phyloP scores from a whole-genome alignment of 176 grass and related monocot species.

The Avena insularis region DNA sequence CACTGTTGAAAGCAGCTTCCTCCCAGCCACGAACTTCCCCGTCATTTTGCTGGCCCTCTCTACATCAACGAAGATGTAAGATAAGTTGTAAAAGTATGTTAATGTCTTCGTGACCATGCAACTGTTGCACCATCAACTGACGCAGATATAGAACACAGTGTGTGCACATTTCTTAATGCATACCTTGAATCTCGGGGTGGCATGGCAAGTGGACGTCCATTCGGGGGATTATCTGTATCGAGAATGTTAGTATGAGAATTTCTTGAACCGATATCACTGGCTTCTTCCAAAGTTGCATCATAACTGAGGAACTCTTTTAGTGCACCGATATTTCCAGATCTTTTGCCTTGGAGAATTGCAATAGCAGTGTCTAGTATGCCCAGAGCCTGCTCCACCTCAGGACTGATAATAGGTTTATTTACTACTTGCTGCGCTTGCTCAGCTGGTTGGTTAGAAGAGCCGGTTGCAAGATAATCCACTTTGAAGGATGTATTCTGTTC shows the following conservation, averaged over 20 bases:
- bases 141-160: neutral
- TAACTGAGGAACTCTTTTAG: slow-evolving; percentile 47
- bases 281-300: slow-evolving; percentile 32
- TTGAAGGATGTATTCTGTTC: slow-evolving; percentile 42
- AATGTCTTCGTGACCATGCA: neutral
- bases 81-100: neutral
- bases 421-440: slow-evolving; percentile 8
- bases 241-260: slow-evolving; percentile 28
- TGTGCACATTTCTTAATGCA: slow-evolving; percentile 27
- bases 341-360: slow-evolving; percentile 50
- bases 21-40: neutral
- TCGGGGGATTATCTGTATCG: slow-evolving; percentile 33
- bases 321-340: neutral
- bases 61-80: slow-evolving; percentile 24
- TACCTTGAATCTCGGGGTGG: slow-evolving; percentile 60
- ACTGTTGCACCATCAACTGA: neutral
- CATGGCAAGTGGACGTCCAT: slow-evolving; percentile 24
- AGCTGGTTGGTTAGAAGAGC: neutral
- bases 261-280: slow-evolving; percentile 6
- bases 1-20: neutral
- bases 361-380: slow-evolving; percentile 76
- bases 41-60: slow-evolving; percentile 29
- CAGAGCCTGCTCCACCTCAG: slow-evolving; percentile 78
- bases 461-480: slow-evolving; percentile 33
- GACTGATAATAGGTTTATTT: slow-evolving; percentile 51